A percentile compares a stretch with the other conserved stretches of the same genome.
These are phyloP conservation scores for Hymenoscyphus fructigenus DNA, from an alignment of 2,329 filamentous ascomycete species.

Conservation along the genomic window DNA sequence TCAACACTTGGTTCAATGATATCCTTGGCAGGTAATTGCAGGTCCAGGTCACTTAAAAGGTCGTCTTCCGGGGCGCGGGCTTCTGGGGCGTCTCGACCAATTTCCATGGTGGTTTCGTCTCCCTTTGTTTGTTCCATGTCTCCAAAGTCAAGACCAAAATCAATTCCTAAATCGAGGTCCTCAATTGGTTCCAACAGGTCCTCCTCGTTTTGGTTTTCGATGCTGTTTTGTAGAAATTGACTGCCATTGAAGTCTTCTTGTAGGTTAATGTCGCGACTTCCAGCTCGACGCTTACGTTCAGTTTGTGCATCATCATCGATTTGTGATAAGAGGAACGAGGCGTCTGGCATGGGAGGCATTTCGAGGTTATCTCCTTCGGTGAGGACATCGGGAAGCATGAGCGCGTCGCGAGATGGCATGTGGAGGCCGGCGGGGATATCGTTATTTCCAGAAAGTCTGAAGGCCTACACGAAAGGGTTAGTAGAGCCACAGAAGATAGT, in stretches of 20 bases:
- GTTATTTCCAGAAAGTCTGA: conserved; percentile 90
- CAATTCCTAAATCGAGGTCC: conserved; percentile 65
- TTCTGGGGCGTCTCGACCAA: conserved; percentile 80
- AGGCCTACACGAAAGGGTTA: conserved; percentile 64
- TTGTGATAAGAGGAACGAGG: conserved; percentile 78
- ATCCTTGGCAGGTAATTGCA: conserved; percentile 55
- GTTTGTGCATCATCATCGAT: conserved; percentile 61
- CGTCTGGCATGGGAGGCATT: conserved; percentile 80
- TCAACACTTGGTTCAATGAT: conserved; percentile 49
- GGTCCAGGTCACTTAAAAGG: conserved; percentile 61
- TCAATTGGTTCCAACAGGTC: conserved; percentile 58
- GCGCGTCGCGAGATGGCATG: conserved; percentile 77
- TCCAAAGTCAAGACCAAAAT: conserved; percentile 64
- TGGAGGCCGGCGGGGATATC: conserved; percentile 85
- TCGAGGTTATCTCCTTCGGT: conserved; percentile 84
- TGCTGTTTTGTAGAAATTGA: conserved; percentile 74
- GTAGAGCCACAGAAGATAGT: conserved; percentile 21
- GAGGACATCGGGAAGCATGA: conserved; percentile 87
- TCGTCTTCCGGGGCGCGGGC: conserved; percentile 68
- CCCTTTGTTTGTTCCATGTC: conserved; percentile 36
- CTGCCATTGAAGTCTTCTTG: conserved; percentile 71
- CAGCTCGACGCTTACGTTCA: conserved; percentile 57
- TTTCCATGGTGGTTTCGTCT: conserved; percentile 70
- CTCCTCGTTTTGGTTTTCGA: conserved; percentile 52
- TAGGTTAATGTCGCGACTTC: conserved; percentile 65